phyloP scores from a whole-genome alignment of 2,329 filamentous ascomycete genomes.

The Phaeosphaeriaceae sp. region DNA sequence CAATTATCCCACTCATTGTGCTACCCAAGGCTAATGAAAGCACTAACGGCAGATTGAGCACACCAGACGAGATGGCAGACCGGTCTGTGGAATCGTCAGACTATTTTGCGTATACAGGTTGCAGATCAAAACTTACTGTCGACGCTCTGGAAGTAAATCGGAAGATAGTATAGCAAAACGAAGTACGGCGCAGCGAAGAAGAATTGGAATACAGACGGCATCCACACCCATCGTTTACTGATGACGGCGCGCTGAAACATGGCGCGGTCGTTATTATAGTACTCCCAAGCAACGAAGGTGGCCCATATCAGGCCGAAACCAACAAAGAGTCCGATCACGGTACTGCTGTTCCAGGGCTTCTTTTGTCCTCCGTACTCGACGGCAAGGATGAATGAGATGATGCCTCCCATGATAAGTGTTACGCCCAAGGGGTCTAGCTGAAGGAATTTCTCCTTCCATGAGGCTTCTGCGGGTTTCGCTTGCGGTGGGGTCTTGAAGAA shows the following conservation, averaged over 20 bases:
- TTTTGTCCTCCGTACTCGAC: slow-evolving; percentile 54
- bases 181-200: slow-evolving; percentile 48
- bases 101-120: too few species aligned
- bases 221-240: slow-evolving; percentile 45
- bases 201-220: slow-evolving; percentile 46
- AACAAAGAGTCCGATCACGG: slow-evolving; percentile 56
- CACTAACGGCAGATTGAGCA: slow-evolving; percentile 53
- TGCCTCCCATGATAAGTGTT: slow-evolving; percentile 48
- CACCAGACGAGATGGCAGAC: slow-evolving; percentile 47
- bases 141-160: slow-evolving; percentile 59
- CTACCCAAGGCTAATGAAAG: slow-evolving; percentile 34
- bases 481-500: slow-evolving; percentile 47
- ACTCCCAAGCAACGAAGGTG: slow-evolving; percentile 47
- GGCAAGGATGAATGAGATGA: slow-evolving; percentile 54
- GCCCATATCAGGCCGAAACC: slow-evolving; percentile 50
- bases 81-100: slow-evolving; percentile 13
- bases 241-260: slow-evolving; percentile 50
- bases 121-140: slow-evolving; percentile 8
- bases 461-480: slow-evolving; percentile 24
- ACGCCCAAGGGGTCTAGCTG: slow-evolving; percentile 56
- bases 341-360: slow-evolving; percentile 37
- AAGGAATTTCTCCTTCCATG: slow-evolving; percentile 46
- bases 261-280: slow-evolving; percentile 50
- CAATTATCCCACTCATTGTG: slow-evolving; percentile 7
- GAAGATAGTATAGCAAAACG: slow-evolving; percentile 54